Conservation (phyloP, 768 basidiomycete genomes). For the Grammothele lineata region DNA sequence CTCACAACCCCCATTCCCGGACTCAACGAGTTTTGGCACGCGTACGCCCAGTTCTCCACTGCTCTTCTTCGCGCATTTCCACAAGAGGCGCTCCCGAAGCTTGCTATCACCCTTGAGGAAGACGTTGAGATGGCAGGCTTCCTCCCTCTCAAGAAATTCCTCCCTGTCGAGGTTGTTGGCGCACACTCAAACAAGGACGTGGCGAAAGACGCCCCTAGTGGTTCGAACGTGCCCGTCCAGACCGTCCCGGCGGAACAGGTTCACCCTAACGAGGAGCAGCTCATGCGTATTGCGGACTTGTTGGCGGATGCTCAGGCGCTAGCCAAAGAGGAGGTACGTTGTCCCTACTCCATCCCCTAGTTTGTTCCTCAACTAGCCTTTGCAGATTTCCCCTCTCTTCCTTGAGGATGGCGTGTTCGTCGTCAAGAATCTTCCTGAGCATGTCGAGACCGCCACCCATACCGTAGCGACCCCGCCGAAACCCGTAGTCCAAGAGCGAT, state of each 20-base stretch:
- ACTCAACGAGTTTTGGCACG: constrained; percentile 61
- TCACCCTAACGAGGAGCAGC: constrained; percentile 92
- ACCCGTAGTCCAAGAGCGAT: neutral
- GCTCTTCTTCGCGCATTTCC: constrained; percentile 69
- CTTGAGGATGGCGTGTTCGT: constrained; percentile 15
- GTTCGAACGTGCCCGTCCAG: neutral
- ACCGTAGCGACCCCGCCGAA: neutral
- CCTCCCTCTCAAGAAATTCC: constrained; percentile 66
- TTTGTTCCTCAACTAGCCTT: too few relatives aligned
- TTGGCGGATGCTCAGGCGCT: constrained; percentile 65
- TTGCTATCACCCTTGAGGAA: constrained; percentile 74
- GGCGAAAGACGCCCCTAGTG: neutral
- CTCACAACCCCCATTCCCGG: constrained; percentile 34
- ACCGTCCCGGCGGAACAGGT: constrained; percentile 32
- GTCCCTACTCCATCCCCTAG: neutral
- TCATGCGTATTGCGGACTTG: constrained; percentile 90
- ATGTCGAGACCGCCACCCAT: neutral
- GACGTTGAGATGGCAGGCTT: constrained; percentile 89
- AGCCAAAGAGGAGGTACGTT: constrained; percentile 52
- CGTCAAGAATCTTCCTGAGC: constrained; percentile 1
- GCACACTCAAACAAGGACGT: constrained; percentile 6
- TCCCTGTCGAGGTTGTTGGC: constrained; percentile 34
- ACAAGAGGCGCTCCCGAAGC: constrained; percentile 46
- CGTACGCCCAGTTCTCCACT: constrained; percentile 63
- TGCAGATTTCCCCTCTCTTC: constrained; percentile 16